Evolutionary conservation across 2,329 filamentous ascomycete genomes (phyloP).

Genomic region (Sordariomycetes sp.): DNA sequence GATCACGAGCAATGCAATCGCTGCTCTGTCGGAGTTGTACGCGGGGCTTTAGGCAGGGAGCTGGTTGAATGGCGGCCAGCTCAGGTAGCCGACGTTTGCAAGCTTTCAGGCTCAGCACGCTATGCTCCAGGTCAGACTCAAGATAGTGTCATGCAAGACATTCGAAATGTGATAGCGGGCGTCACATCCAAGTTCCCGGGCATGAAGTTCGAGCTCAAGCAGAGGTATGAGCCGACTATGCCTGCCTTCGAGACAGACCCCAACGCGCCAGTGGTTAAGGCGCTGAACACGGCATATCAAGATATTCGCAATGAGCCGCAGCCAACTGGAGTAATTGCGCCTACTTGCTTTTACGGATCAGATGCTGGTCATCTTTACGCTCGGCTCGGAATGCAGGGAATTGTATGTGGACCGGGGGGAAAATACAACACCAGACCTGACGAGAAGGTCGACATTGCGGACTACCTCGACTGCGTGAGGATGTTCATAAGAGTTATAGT

Average conservation of each 20-base stretch:
- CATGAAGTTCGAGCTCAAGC: constrained; percentile 13
- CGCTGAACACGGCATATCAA: constrained; percentile 12
- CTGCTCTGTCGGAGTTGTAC: constrained; percentile 14
- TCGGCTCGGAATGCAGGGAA: constrained; percentile 13
- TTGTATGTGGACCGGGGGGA: constrained; percentile 15
- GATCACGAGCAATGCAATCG: constrained; percentile 15
- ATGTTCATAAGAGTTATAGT: constrained; percentile 16
- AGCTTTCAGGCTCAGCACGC: constrained; percentile 13
- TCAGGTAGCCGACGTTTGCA: constrained; percentile 14
- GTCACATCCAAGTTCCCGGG: constrained; percentile 9
- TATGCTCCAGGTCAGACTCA: constrained; percentile 15
- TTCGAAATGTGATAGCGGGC: constrained; percentile 8
- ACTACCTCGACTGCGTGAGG: constrained; percentile 14
- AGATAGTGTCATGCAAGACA: constrained; percentile 12
- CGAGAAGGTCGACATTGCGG: constrained; percentile 15
- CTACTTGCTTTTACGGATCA: constrained; percentile 15
- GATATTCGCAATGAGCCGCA: constrained; percentile 9
- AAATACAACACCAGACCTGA: constrained; percentile 16
- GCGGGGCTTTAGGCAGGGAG: constrained; percentile 13
- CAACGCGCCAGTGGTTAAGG: constrained; percentile 9
- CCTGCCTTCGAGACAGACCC: constrained; percentile 12
- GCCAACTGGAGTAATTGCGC: constrained; percentile 14
- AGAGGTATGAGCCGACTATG: constrained; percentile 13
- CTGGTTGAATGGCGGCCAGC: constrained; percentile 14
- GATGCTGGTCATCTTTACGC: constrained; percentile 15